Percentiles rank a stretch among this genome's conserved stretches.
Conservation (phyloP, 2,329 filamentous ascomycete species). For the Xylaria sp. region DNA sequence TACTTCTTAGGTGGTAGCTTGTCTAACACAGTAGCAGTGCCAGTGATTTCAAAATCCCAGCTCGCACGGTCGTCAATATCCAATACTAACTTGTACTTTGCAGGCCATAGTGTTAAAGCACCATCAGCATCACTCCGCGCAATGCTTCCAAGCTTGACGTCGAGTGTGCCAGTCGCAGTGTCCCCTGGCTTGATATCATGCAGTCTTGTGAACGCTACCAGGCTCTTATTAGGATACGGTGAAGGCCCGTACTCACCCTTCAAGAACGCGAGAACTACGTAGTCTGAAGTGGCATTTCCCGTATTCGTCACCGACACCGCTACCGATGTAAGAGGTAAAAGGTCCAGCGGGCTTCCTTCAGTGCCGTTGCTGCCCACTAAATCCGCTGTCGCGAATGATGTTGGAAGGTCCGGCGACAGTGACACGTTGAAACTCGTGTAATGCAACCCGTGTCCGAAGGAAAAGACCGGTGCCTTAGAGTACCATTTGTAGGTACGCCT, state of each 20-base stretch:
- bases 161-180: constrained; percentile 49
- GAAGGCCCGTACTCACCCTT: constrained; percentile 56
- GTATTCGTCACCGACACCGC: constrained; percentile 59
- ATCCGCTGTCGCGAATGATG: constrained; percentile 40
- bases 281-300: constrained; percentile 60
- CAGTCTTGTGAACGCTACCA: constrained; percentile 62
- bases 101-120: constrained; percentile 63
- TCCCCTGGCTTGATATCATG: constrained; percentile 50
- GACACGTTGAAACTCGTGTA: constrained; percentile 63
- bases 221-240: constrained; percentile 63
- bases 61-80: constrained; percentile 55
- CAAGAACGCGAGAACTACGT: constrained; percentile 62
- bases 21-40: constrained; percentile 54
- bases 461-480: constrained; percentile 57
- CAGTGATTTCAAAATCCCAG: constrained; percentile 59
- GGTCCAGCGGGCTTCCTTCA: constrained; percentile 53
- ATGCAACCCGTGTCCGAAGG: constrained; percentile 66
- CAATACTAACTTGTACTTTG: constrained; percentile 58
- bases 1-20: constrained; percentile 44
- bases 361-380: constrained; percentile 40
- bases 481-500: constrained; percentile 69
- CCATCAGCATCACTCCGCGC: constrained; percentile 61
- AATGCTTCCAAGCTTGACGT: constrained; percentile 59
- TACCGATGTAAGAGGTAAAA: constrained; percentile 55
- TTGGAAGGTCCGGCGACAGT: constrained; percentile 38